These are phyloP conservation scores for Paxillus ammoniavirescens DNA, from an alignment of 768 basidiomycete species.

Conservation along the genomic window DNA sequence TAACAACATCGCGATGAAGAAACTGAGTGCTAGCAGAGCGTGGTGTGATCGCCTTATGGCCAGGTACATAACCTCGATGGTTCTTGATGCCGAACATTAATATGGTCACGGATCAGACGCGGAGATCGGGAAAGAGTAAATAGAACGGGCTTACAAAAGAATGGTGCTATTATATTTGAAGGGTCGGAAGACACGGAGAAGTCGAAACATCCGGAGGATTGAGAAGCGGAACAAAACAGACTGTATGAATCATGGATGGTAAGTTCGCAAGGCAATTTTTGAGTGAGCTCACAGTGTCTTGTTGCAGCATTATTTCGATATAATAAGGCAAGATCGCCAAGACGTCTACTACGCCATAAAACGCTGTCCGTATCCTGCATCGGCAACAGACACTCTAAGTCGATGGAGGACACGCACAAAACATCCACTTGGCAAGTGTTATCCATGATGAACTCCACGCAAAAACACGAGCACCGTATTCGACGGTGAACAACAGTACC, in stretches of 20 bases:
- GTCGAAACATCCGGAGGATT: conserved; percentile 85
- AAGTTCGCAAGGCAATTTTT: neutral
- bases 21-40: conserved; percentile 80
- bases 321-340: conserved; percentile 88
- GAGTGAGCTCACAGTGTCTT: conserved; percentile 71
- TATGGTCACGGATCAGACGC: neutral
- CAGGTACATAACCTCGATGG: conserved; percentile 92
- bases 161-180: conserved; percentile 84
- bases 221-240: conserved; percentile 88
- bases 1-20: conserved; percentile 86
- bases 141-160: conserved; percentile 55
- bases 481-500: conserved; percentile 83
- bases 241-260: conserved; percentile 33
- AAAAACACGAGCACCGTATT: conserved; percentile 69
- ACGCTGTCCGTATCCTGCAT: conserved; percentile 41
- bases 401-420: conserved; percentile 46
- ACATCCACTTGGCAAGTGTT: conserved; percentile 59
- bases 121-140: neutral
- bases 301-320: conserved; percentile 76
- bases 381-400: neutral
- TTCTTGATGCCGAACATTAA: conserved; percentile 40
- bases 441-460: conserved; percentile 76
- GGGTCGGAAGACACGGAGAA: conserved; percentile 85
- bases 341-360: conserved; percentile 84
- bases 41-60: conserved; percentile 84